Base-by-base conservation (phyloP, 1,284 basidiomycete species). In the Cerrena zonata region DNA sequence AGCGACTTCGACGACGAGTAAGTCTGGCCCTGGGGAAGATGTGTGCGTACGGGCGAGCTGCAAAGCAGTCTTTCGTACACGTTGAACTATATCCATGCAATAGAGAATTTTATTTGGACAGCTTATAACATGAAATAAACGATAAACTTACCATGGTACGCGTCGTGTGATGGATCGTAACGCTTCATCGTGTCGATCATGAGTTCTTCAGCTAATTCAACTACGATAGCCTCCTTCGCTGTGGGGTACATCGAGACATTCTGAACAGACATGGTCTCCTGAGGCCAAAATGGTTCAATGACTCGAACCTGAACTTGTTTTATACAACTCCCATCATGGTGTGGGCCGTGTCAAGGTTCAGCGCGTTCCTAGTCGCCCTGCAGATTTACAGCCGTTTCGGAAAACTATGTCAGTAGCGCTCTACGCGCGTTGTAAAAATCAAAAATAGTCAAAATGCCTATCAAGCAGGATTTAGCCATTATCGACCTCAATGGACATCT, bases 121-220 rank as follows among this genome's bases (percentile, higher is more conserved):
- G 11, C 15, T 42, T n/a, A 11, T 12, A 11, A 42, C 19, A 12
- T 42, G 11, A 21, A 11, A 11, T 42, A 11, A n/a, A 42, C 40
- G 42, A 27, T 5, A n/a, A 11, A 58, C 79, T 61, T 55, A 89
- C 91, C 91, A 62, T 96, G 94, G 56, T 84, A 85, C 58, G 78
- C 84, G 68, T 96, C 93, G 65, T 96, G 94, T 15, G 89, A 92
- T 1, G 91, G 86, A 64, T 95, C 94, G 65, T 93, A 93, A 57
- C 79, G 73, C 2, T 82, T 77, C 91, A 94, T 93, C 1, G 82
- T 82, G 38, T 81, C 72, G 47, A 77, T 65, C 81, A 92, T 91
- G 41, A 91, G 73, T 50, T 73, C 72, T 62, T 91, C 86, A 0
- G 86, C 86, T 3, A 72, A 77, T 1, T 69, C 60, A 42, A 91